Conservation (phyloP, 257 asterid genomes). For the Coffea eugenioides region DNA sequence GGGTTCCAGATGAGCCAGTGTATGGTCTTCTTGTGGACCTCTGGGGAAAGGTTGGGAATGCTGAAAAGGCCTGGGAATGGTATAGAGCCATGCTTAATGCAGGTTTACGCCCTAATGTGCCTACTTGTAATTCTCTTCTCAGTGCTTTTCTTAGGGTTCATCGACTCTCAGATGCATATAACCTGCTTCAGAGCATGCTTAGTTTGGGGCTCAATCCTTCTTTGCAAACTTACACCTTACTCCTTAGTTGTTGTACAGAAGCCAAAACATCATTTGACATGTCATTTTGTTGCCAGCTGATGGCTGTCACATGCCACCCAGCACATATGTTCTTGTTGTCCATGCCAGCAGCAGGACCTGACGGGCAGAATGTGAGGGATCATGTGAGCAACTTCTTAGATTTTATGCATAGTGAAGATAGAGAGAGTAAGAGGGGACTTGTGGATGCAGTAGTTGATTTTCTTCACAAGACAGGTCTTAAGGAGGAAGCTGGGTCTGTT, state of each 20-base stretch:
- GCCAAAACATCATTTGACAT: constrained; percentile 72
- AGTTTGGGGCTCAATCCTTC: constrained; percentile 72
- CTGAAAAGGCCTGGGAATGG: constrained; percentile 91
- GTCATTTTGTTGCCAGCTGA: constrained; percentile 72
- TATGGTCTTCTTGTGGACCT: constrained; percentile 90
- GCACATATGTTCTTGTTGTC: constrained; percentile 75
- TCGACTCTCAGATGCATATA: constrained; percentile 70
- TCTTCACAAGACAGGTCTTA: constrained; percentile 82
- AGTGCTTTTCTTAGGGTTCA: constrained; percentile 94
- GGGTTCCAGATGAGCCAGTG: constrained; percentile 98
- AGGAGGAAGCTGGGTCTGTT: constrained; percentile 91
- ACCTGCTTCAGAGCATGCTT: constrained; percentile 81
- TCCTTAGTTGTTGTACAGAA: constrained; percentile 87
- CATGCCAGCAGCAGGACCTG: constrained; percentile 84
- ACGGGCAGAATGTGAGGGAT: constrained; percentile 80
- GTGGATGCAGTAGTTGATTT: constrained; percentile 88
- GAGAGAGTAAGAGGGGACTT: constrained; percentile 95
- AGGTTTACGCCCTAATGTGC: constrained; percentile 84
- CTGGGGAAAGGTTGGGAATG: constrained; percentile 92
- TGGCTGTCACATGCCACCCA: constrained; percentile 83
- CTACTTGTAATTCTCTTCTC: constrained; percentile 88
- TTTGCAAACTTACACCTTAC: constrained; percentile 86
- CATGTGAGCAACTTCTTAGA: constrained; percentile 83
- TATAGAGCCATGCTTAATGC: constrained; percentile 77
- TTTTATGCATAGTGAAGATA: constrained; percentile 89